These are phyloP conservation scores for Urtica urens DNA, from an alignment of 306 rosid species.

Conservation along the genomic window DNA sequence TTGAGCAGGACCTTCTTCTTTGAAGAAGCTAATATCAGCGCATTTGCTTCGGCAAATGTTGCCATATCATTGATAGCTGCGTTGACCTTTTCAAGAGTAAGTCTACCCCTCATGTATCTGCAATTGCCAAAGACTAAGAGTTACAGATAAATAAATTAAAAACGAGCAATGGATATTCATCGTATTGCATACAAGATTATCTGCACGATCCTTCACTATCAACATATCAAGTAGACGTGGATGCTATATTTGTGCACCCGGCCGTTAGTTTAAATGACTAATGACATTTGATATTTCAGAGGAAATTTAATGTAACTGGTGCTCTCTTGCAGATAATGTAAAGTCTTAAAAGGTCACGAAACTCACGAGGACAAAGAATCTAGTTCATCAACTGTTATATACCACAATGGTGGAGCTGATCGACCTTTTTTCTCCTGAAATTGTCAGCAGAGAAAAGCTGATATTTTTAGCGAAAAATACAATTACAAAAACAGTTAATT, in stretches of 20 bases:
- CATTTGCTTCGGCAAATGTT: conserved; percentile 72
- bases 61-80: conserved; percentile 79
- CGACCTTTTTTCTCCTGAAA: conserved; percentile 79
- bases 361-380: conserved; percentile 85
- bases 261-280: too few species aligned
- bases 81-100: conserved; percentile 81
- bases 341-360: background rate
- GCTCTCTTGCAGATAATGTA: background rate
- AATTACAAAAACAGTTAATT: too few species aligned
- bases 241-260: too few species aligned
- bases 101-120: conserved; percentile 97
- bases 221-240: too few species aligned
- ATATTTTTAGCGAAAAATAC: too few species aligned
- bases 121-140: conserved; percentile 1
- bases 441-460: background rate
- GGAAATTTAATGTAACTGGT: too few species aligned
- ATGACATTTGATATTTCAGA: too few species aligned
- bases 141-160: too few species aligned
- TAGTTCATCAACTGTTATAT: conserved; percentile 50
- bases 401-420: conserved; percentile 63
- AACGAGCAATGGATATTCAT: too few species aligned
- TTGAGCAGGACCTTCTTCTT: conserved; percentile 53
- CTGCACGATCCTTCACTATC: too few species aligned
- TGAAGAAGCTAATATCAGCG: conserved; percentile 60
- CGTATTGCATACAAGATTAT: too few species aligned